Evolutionary conservation across 371 early-diverging fungal genomes (phyloP), one percentile per base, ranked within the genome.

Genomic region (Mucor ambiguus): DNA sequence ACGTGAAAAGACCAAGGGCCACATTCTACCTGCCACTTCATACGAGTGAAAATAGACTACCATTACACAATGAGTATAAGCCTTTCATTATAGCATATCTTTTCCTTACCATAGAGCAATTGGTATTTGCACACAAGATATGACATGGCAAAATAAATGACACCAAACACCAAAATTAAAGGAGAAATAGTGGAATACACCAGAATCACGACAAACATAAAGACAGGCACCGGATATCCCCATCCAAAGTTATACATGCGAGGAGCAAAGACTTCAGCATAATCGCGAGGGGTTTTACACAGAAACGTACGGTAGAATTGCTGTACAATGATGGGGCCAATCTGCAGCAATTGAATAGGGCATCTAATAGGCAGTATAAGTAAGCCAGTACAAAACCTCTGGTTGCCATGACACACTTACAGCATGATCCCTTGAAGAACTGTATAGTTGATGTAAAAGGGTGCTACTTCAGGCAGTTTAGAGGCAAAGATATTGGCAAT

Each of bases 171-270:
- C 26, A 93, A 74, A 54, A 93, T 90, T 11, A 93, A 75, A 4
- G 95, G 94, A n/a, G 90, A 82, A 16, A 93, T 91, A 28, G 88
- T 89, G n/a, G 91, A 89, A 79, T 94, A 95, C 7, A 89, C 84
- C 67, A 93, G 61, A 28, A 91, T 86, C 7, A 93, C 87, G 24
- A 88, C 85, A 72, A 92, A 94, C 54, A 95, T 81, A 29, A 94
- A 83, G 26, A 92, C 83, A 37, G 89, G 90, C 9, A 84, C 77
- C 14, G 90, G 89, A 62, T 90, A 90, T 22, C 85, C 85, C 73
- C 83, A 85, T 30, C 89, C 87, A 83, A 87, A 90, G 60, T 89
- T 89, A 58, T 85, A 85, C 69, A 85, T 83, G 44, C 85, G 83
- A 38, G 90, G 90, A 14, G 88, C 85, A 18, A 81, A 75, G 18